Evolutionary conservation across 352 stramenopile genomes (phyloP).

Genomic region (Pythium plurisporium): DNA sequence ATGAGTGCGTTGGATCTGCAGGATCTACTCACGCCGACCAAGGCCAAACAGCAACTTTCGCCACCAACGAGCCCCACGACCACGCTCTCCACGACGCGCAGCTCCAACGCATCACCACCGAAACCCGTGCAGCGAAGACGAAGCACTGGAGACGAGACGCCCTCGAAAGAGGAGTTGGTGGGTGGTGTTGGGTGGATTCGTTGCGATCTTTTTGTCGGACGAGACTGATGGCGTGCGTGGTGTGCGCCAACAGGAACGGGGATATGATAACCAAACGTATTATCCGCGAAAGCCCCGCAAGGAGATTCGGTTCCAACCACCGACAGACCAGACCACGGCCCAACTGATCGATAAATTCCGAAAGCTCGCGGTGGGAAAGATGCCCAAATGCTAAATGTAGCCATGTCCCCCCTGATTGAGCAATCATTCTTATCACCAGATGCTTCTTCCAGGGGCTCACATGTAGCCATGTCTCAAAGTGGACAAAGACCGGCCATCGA

Average conservation of each 20-base stretch:
- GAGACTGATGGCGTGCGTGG: too few species aligned
- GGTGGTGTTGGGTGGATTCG: background rate
- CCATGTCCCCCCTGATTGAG: background rate
- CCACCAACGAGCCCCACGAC: background rate
- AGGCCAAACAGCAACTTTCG: background rate
- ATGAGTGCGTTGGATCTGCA: slow-evolving; percentile 69
- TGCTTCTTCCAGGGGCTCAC: background rate
- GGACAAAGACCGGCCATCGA: background rate
- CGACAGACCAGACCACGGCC: slow-evolving; percentile 52
- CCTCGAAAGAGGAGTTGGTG: slow-evolving; percentile 7
- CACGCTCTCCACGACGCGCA: background rate
- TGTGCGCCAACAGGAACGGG: slow-evolving; percentile 42
- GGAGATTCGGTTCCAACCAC: slow-evolving; percentile 42
- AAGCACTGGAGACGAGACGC: background rate
- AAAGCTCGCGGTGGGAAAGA: slow-evolving; percentile 71
- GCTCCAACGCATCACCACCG: background rate
- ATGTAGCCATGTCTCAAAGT: background rate
- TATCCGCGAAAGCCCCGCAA: slow-evolving; percentile 44
- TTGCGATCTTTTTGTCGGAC: background rate
- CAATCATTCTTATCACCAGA: background rate
- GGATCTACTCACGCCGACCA: slow-evolving; percentile 45
- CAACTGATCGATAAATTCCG: slow-evolving; percentile 80
- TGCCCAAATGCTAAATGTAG: slow-evolving; percentile 23
- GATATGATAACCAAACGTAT: slow-evolving; percentile 51
- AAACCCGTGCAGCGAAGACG: slow-evolving; percentile 1